Percentiles rank a stretch among this genome's conserved stretches.
Conservation (phyloP, 1,139 yeast genomes). For the Blastobotrys persicus region DNA sequence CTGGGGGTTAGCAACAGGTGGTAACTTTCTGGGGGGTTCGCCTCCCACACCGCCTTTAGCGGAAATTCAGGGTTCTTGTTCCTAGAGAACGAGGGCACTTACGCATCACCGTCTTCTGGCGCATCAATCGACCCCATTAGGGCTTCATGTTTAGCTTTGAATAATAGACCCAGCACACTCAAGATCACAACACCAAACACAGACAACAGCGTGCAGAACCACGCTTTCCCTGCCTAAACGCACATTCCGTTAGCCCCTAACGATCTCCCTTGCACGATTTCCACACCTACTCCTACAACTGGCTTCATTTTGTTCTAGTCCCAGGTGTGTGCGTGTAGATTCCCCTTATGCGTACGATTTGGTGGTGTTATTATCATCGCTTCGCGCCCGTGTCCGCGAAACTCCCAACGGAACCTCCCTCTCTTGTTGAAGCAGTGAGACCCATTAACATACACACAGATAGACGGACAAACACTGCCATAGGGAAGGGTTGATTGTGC, state of each 20-base stretch:
- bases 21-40: too few relatives aligned
- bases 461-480: too few relatives aligned
- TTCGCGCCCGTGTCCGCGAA: too few relatives aligned
- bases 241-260: constrained; percentile 9
- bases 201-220: constrained; percentile 91
- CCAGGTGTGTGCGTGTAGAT: constrained; percentile 1
- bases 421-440: too few relatives aligned
- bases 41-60: too few relatives aligned
- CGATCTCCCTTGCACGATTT: too few relatives aligned
- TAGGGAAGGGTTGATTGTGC: too few relatives aligned
- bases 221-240: constrained; percentile 71
- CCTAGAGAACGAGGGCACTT: too few relatives aligned
- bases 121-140: constrained; percentile 90
- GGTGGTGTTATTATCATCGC: not conserved
- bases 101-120: constrained; percentile 88
- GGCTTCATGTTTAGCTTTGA: constrained; percentile 78
- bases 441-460: too few relatives aligned
- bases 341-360: not conserved
- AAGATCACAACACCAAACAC: constrained; percentile 88
- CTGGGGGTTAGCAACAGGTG: constrained; percentile 10
- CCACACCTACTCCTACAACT: constrained; percentile 37
- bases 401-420: too few relatives aligned
- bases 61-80: too few relatives aligned
- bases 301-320: constrained; percentile 35
- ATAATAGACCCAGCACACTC: constrained; percentile 77